phyloP scores from a whole-genome alignment of 2,329 filamentous ascomycete species.

The Arthrobotrys megalospora region DNA sequence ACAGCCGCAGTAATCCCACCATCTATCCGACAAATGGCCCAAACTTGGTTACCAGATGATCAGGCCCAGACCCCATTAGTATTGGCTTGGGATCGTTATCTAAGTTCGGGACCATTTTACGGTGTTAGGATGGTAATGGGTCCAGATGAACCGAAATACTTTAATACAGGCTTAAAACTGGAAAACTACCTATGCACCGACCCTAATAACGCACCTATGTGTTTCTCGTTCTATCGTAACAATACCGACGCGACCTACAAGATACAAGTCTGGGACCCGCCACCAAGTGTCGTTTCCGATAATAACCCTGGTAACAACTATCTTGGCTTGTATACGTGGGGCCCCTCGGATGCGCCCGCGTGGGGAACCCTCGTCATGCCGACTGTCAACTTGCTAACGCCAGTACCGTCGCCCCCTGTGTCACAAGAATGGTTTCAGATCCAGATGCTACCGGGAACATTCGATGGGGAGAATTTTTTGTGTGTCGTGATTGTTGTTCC shows the following conservation, averaged over 20 bases:
- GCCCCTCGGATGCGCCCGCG: neutral
- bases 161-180: neutral
- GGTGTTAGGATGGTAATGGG: neutral
- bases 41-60: constrained; percentile 4
- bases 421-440: constrained; percentile 13
- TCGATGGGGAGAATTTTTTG: constrained; percentile 3
- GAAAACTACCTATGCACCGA: constrained; percentile 6
- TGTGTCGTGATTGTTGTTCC: neutral
- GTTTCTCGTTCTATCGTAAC: constrained; percentile 12
- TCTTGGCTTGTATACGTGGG: neutral
- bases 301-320: too few species aligned
- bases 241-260: constrained; percentile 2
- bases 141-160: neutral
- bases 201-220: neutral
- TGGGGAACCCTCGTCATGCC: constrained; percentile 7
- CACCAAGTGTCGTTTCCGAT: too few species aligned
- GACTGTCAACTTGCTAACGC: neutral
- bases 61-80: neutral
- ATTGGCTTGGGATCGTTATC: constrained; percentile 1
- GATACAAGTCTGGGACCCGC: neutral
- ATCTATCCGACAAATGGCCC: constrained; percentile 11
- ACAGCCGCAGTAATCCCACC: constrained; percentile 7
- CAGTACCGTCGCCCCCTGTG: neutral
- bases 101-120: neutral
- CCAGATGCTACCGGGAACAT: constrained; percentile 7